Base-by-base conservation (phyloP, 2,329 filamentous ascomycete genomes). In the Diaporthe sp. region DNA sequence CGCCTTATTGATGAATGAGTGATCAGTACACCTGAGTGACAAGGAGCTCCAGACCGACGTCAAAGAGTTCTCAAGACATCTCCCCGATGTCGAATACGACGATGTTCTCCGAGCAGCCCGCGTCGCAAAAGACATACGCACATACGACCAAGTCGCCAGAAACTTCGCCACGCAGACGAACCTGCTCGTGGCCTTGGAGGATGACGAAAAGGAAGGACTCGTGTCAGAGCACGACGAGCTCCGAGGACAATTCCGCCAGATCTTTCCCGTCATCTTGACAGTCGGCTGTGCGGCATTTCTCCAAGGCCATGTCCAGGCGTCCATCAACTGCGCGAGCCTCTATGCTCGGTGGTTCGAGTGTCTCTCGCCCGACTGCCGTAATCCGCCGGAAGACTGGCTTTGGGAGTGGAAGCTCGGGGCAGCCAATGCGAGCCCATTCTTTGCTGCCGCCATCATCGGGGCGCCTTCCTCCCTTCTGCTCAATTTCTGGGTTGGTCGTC, bases 291-390 rank as follows among this genome's bases (percentile, higher is more conserved):
- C 86, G 0, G 86, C 86, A 0, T 84, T 87, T 58, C 78, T 87
- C 0, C 86, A 87, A 77, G 85, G 85, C 15, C 85, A 85, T 53
- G 85, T 87, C 2, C 86, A 87, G 75, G 85, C 84, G 0, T 87
- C 85, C 7, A 83, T 87, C 76, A 87, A 87, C 75, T 84, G 84
- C 15, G 84, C 85, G 0, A 84, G 84, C 0, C 74, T 86, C 0
- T 87, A 78, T 39, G 76, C 70, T 17, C 22, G 25, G 28, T 57
- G 46, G 53, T 19, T 71, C 22, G 42, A 61, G 19, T 44, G 62
- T 17, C 62, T 70, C n/a, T 42, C 61, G 5, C 10, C 3, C 58
- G 42, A 9, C 19, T 58, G 70, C 2, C 1, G 0, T 1, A 22
- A 2, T 1, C 51, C 44, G 17, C 39, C 57, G n/a, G 19, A 25